These are phyloP conservation scores for Takakia lepidozioides DNA, from an alignment of 225 moss, liverwort and hornwort genomes.

Conservation along the genomic window DNA sequence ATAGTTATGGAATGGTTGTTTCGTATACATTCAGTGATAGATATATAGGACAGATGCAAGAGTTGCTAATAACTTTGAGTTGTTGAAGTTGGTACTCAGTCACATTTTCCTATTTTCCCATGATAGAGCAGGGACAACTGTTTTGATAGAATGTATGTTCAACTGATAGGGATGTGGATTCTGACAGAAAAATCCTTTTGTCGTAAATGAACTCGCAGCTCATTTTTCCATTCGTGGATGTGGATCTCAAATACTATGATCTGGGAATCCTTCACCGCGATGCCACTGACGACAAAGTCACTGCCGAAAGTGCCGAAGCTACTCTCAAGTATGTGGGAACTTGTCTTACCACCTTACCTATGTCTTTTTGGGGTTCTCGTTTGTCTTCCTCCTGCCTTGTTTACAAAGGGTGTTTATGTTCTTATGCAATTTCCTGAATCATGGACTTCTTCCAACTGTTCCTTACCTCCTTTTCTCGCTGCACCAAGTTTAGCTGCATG, in stretches of 20 bases:
- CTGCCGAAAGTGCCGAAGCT: constrained; percentile 82
- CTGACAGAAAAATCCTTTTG: too few relatives aligned
- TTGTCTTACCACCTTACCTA: not conserved
- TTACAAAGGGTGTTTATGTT: too few relatives aligned
- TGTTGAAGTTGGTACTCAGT: too few relatives aligned
- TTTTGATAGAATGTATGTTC: not conserved
- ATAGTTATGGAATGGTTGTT: too few relatives aligned
- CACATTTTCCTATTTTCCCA: not conserved
- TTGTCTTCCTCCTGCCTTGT: not conserved
- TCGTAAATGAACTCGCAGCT: constrained; percentile 33
- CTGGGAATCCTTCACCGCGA: constrained; percentile 75
- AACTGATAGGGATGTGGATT: too few relatives aligned
- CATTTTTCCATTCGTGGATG: constrained; percentile 72
- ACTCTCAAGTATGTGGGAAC: constrained; percentile 60
- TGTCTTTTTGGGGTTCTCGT: not conserved
- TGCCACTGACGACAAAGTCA: constrained; percentile 75
- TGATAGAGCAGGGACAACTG: not conserved
- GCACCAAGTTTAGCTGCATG: too few relatives aligned
- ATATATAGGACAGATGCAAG: too few relatives aligned
- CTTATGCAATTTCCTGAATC: not conserved
- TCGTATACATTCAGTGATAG: too few relatives aligned
- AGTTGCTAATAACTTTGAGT: too few relatives aligned
- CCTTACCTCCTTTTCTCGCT: too few relatives aligned
- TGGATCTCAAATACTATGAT: constrained; percentile 86
- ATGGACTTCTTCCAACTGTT: too few relatives aligned